Base-by-base conservation (phyloP, 345 rosid species). In the Pugionium cornutum region DNA sequence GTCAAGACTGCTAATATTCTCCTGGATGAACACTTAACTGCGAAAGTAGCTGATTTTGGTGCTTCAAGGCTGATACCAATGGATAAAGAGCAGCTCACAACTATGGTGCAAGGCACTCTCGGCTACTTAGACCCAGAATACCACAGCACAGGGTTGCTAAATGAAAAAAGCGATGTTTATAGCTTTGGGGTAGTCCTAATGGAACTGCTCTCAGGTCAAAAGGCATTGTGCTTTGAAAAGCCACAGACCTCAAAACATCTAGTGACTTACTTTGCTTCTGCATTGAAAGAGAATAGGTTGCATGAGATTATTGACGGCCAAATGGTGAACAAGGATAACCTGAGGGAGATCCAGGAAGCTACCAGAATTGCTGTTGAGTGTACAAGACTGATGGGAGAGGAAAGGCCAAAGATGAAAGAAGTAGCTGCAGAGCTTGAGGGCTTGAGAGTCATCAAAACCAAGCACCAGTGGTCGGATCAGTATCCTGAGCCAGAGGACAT, bases 21-120 rank as follows among this genome's bases (percentile, higher is more conserved):
- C 4, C 31, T 80, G 2, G 83, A 81, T 43, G 72, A 63, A 7
- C 60, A 66, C 5, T 76, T 58, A 64, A 74, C 73, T 0, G 81
- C 79, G 3, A 81, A 81, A 52, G 83, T 83, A 25, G 79, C 83
- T 1, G 83, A 81, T 45, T 83, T 81, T 30, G 83, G 88, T 28
- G 80, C 75, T 33, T 83, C 88, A 6, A 77, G 77, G 37, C 26
- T 79, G 28, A 70, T 83, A 59, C 79, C 83, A 0, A 27, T 76
- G 44, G 82, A 83, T 39, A 58, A 76, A 66, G 67, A 56, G 7
- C 51, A 75, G 10, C 52, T 79, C 2, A 32, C 78, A 2, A 81
- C 88, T 5, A 66, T 79, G 76, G 88, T 78, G 6, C 80, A 76
- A 69, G 85, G 88, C 0, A 81, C 81, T 30, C 35, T 73, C 0